Conservation (phyloP, 495 filamentous ascomycete species). For the Aspergillus asperescens region DNA sequence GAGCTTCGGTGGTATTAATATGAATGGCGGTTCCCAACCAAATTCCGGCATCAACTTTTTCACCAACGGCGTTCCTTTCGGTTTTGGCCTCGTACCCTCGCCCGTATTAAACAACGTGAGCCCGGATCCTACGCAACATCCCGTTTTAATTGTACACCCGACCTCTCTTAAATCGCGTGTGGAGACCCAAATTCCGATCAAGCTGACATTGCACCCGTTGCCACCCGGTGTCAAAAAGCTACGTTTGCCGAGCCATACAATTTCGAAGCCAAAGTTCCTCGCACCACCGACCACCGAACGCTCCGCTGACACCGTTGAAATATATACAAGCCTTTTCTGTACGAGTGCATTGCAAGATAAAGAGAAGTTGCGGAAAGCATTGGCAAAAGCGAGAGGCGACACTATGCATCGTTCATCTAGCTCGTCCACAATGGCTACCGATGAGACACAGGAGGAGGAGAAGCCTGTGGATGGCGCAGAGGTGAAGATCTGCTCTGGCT, state of each 20-base stretch:
- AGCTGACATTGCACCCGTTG: constrained; percentile 64
- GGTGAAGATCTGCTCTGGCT: constrained; percentile 77
- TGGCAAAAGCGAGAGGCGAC: constrained; percentile 57
- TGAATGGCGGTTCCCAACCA: constrained; percentile 39
- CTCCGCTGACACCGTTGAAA: constrained; percentile 68
- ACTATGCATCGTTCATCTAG: constrained; percentile 18
- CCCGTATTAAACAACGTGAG: constrained; percentile 26
- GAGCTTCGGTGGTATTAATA: constrained; percentile 42
- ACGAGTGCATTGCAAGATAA: constrained; percentile 85
- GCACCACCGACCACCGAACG: constrained; percentile 57
- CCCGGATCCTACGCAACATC: constrained; percentile 25
- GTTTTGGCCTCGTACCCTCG: constrained; percentile 33
- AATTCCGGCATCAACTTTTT: constrained; percentile 32
- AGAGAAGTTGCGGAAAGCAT: constrained; percentile 55
- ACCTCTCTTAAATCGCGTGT: constrained; percentile 80
- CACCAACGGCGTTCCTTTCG: constrained; percentile 30
- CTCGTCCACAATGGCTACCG: constrained; percentile 28
- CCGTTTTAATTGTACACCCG: constrained; percentile 53
- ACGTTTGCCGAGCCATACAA: constrained; percentile 80
- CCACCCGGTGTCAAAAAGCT: constrained; percentile 70
- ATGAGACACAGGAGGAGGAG: constrained; percentile 49
- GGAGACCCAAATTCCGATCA: constrained; percentile 87
- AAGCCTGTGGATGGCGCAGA: constrained; percentile 76
- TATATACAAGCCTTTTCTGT: constrained; percentile 78
- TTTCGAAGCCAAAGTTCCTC: constrained; percentile 84